Conservation (phyloP, 495 filamentous ascomycete species). For the Diplogelasinospora grovesii region DNA sequence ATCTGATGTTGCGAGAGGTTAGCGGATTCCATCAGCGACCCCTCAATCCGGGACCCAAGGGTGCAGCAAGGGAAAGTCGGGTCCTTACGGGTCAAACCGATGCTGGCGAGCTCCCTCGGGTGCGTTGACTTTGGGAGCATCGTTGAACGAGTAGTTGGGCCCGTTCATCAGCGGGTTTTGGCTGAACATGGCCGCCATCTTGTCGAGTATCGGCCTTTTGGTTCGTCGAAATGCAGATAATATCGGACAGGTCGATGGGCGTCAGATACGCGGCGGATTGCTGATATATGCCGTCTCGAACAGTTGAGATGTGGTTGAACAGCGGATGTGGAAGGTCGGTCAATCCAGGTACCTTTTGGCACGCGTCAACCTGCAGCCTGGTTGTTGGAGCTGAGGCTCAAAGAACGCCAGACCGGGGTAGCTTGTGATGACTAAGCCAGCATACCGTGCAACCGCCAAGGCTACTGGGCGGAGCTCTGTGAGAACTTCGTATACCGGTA, state of each 20-base stretch:
- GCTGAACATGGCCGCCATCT: slow-evolving; percentile 58
- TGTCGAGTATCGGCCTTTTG: too few relatives aligned
- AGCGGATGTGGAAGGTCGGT: neutral
- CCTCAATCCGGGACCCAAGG: neutral
- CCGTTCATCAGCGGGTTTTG: slow-evolving; percentile 56
- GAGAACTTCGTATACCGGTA: too few relatives aligned
- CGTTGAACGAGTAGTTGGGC: slow-evolving; percentile 53
- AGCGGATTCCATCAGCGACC: neutral
- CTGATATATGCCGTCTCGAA: neutral
- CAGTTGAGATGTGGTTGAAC: neutral
- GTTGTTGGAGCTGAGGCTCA: slow-evolving; percentile 2
- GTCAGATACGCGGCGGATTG: slow-evolving; percentile 1
- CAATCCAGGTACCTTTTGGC: slow-evolving; percentile 11
- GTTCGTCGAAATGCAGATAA: too few relatives aligned
- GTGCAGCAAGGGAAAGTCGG: slow-evolving; percentile 1
- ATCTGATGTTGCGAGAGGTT: slow-evolving; percentile 49
- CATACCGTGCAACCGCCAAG: too few relatives aligned
- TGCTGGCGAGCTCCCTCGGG: slow-evolving; percentile 56
- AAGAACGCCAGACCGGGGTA: slow-evolving; percentile 7
- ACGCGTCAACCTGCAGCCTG: slow-evolving; percentile 49
- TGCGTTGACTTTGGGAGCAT: slow-evolving; percentile 36
- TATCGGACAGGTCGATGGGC: neutral
- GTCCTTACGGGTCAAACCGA: slow-evolving; percentile 82
- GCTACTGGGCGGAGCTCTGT: too few relatives aligned
- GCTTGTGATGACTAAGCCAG: slow-evolving; percentile 25